Evolutionary conservation across 202 grass and related monocot species (phyloP).

Genomic region (Eragrostis tef): DNA sequence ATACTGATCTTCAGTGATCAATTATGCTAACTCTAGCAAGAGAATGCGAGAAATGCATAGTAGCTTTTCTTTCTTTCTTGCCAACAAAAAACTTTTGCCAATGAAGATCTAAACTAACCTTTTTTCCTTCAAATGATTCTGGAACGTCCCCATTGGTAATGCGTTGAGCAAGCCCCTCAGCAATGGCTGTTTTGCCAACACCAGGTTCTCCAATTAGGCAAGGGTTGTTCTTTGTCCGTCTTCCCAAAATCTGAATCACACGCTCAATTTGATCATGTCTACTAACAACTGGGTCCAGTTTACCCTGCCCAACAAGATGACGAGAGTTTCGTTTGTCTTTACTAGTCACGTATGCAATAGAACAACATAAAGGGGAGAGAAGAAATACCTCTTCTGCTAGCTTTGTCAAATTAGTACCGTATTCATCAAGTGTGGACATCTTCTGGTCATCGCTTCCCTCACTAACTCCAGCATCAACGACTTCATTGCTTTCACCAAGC

Average conservation of each 20-base stretch:
- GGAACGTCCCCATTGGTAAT: conserved; percentile 87
- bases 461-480: conserved; percentile 80
- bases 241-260: conserved; percentile 86
- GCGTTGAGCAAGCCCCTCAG: conserved; percentile 87
- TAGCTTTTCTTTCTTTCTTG: no score
- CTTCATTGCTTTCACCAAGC: conserved; percentile 88
- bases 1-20: no score
- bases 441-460: conserved; percentile 81
- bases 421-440: conserved; percentile 91
- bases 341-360: background rate
- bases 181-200: conserved; percentile 93
- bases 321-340: background rate
- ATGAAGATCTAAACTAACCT: conserved; percentile 60
- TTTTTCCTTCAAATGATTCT: conserved; percentile 95
- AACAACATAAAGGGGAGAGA: background rate
- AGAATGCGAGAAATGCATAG: background rate
- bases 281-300: conserved; percentile 86
- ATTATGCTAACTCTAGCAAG: no score
- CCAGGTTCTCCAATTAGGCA: conserved; percentile 91
- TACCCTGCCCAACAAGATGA: conserved; percentile 60
- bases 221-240: conserved; percentile 89
- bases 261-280: conserved; percentile 84
- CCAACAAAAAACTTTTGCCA: no score
- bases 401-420: conserved; percentile 92
- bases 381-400: conserved; percentile 83